phyloP scores from a whole-genome alignment of 2,329 filamentous ascomycete species.

The Chalara sp. region DNA sequence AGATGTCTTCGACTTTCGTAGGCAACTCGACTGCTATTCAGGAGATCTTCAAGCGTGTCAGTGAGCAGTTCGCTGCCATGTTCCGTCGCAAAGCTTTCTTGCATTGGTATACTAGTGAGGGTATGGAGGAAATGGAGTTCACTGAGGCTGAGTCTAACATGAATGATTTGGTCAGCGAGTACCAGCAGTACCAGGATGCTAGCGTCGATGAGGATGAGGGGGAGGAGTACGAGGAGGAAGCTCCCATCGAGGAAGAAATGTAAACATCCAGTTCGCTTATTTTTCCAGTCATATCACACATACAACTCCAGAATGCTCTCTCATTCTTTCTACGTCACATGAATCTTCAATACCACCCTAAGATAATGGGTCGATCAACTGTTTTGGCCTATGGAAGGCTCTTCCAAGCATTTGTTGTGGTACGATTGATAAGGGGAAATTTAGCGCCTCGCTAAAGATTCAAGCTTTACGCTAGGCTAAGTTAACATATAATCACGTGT shows the following conservation, averaged over 20 bases:
- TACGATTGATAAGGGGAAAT: too few relatives aligned
- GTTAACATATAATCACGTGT: too few relatives aligned
- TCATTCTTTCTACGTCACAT: too few relatives aligned
- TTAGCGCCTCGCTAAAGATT: too few relatives aligned
- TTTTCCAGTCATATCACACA: too few relatives aligned
- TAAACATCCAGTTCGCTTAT: constrained; percentile 9
- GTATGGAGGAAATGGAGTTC: constrained; percentile 99
- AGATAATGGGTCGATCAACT: too few relatives aligned
- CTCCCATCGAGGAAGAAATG: constrained; percentile 63
- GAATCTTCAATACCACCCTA: too few relatives aligned
- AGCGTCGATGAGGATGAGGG: constrained; percentile 87
- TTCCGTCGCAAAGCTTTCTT: constrained; percentile 99
- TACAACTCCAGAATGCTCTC: too few relatives aligned
- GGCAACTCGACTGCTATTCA: constrained; percentile 99
- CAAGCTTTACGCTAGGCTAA: too few relatives aligned
- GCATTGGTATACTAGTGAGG: constrained; percentile 99
- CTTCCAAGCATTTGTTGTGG: too few relatives aligned
- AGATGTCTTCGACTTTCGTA: constrained; percentile 99
- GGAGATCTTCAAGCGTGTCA: constrained; percentile 99
- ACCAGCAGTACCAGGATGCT: constrained; percentile 99
- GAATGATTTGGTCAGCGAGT: constrained; percentile 99
- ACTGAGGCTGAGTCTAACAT: constrained; percentile 99
- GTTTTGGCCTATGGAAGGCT: too few relatives aligned
- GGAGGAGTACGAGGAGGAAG: constrained; percentile 84
- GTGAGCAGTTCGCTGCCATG: constrained; percentile 99